Conservation (phyloP, 768 basidiomycete species). For the Agaricus blazei region DNA sequence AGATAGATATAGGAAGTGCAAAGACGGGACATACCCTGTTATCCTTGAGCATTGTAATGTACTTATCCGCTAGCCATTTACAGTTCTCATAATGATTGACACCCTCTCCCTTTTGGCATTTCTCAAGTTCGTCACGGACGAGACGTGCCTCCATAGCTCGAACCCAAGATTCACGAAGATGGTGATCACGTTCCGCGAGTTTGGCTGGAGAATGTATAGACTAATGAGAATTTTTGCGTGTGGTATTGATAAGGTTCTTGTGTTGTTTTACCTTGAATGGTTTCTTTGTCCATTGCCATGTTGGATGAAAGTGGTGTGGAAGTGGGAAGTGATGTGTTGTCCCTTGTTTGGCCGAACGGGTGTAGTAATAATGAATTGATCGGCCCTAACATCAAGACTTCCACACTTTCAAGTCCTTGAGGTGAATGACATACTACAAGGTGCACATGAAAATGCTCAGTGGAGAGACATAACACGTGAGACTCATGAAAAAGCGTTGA, state of each 20-base stretch:
- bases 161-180: constrained; percentile 90
- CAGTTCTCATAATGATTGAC: constrained; percentile 91
- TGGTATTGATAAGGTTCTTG: neutral
- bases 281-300: constrained; percentile 34
- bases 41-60: constrained; percentile 70
- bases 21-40: constrained; percentile 61
- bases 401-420: no score
- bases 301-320: constrained; percentile 11
- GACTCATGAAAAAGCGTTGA: no score
- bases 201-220: constrained; percentile 36
- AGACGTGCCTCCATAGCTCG: constrained; percentile 90
- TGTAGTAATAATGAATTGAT: neutral
- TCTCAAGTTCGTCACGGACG: constrained; percentile 82
- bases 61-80: constrained; percentile 79
- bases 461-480: no score
- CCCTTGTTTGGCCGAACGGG: constrained; percentile 18
- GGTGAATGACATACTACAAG: no score
- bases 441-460: no score
- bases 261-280: constrained; percentile 38
- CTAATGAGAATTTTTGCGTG: neutral
- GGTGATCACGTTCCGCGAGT: constrained; percentile 63
- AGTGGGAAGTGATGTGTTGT: constrained; percentile 12
- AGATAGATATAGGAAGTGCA: neutral
- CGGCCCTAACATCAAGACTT: no score
- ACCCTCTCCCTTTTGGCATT: constrained; percentile 87